Evolutionary conservation across 2,329 filamentous ascomycete genomes (phyloP), one percentile per base, ranked within the genome.

Genomic region (Microsporum canis): DNA sequence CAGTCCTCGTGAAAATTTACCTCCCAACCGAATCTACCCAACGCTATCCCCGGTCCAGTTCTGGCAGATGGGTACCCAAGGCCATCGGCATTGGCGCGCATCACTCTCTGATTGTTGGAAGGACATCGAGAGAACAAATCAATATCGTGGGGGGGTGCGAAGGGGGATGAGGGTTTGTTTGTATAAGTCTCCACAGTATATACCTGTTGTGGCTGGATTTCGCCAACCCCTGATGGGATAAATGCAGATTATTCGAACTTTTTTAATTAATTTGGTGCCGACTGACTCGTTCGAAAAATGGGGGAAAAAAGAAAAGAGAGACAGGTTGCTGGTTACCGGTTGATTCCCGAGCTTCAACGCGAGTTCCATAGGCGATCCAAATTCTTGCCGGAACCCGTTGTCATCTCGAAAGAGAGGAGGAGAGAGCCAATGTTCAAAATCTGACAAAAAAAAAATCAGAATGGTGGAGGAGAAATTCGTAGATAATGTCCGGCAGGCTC

Each of bases 21-120:
- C 49, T 55, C 49, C 49, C 49, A 55, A 36, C 49, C 49, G 49
- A 55, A 55, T 55, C 49, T 55, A 55, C 49, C 49, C 49, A 55
- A 55, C 49, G 29, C 49, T 55, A 36, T 55, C 49, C 49, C 49
- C 49, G n/a, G 49, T 31, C 49, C 49, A 36, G 49, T 3, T 14
- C 23, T 49, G 45, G 33, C 12, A 12, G 49, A 55, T 55, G 33
- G 49, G 49, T 36, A 55, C 49, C 49, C 49, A 55, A 55, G 49
- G 33, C 31, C 49, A 23, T 27, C 49, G 33, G 33, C 33, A 36
- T 55, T 36, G 31, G 49, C 49, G 49, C 49, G 49, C 33, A 55
- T 55, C 49, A 55, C 33, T 34, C 31, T 55, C 14, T 17, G 34
- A 34, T 5, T 23, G 14, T 34, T 31, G 49, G 49, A 36, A 55